A percentile compares a stretch with the other conserved stretches of the same genome.
Evolutionary conservation across 148 eudicot genomes (phyloP).

Genomic region (Diospyros lotus): DNA sequence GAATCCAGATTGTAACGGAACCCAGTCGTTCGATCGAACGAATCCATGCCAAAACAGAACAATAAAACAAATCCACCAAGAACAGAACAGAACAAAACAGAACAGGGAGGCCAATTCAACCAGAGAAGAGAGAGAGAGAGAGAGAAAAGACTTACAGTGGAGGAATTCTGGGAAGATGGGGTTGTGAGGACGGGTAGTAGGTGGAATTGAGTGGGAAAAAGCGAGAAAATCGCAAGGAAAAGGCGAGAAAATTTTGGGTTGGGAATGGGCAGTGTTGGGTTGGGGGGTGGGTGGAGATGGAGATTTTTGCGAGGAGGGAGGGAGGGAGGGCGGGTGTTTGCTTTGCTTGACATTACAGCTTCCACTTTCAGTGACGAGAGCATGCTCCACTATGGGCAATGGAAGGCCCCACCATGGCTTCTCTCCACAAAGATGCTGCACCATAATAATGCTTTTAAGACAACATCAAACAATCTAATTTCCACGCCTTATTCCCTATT

Average conservation of each 20-base stretch:
- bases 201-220: slow-evolving; percentile 26
- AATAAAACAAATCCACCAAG: slow-evolving; percentile 14
- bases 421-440: no score
- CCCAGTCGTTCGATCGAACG: slow-evolving; percentile 33
- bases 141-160: slow-evolving; percentile 7
- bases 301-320: slow-evolving; percentile 28
- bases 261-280: background rate
- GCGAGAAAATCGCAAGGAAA: slow-evolving; percentile 16
- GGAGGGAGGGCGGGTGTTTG: no score
- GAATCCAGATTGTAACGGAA: slow-evolving; percentile 36
- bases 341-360: slow-evolving; percentile 73
- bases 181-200: slow-evolving; percentile 36
- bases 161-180: slow-evolving; percentile 24
- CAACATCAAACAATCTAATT: no score
- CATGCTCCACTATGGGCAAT: slow-evolving; percentile 37
- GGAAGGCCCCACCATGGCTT: slow-evolving; percentile 36
- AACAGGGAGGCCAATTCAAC: slow-evolving; percentile 13
- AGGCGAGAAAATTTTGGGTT: slow-evolving; percentile 22
- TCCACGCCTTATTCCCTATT: no score
- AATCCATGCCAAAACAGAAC: slow-evolving; percentile 24
- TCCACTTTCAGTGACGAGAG: slow-evolving; percentile 34
- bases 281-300: slow-evolving; percentile 8
- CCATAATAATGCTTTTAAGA: no score
- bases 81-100: slow-evolving; percentile 20
- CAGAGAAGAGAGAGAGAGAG: slow-evolving; percentile 12